A percentile compares a stretch with the other conserved stretches of the same genome.
Evolutionary conservation across 1,139 yeast genomes (phyloP).

Genomic region (Saccharomycopsis crataegensis): DNA sequence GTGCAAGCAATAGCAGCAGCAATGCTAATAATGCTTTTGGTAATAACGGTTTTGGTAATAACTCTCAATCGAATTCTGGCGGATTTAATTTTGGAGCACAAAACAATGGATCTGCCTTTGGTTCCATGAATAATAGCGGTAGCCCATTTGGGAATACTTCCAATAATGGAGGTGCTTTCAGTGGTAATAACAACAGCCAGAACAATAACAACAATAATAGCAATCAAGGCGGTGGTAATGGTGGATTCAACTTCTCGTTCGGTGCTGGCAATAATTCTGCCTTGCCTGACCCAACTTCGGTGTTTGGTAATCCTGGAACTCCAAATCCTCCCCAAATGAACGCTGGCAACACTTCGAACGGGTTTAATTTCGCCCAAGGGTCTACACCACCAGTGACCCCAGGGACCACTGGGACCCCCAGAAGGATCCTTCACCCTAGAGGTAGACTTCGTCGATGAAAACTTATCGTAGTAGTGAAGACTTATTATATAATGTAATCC

Average conservation of each 20-base stretch:
- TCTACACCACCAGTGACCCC: too few species aligned
- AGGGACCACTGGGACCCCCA: too few species aligned
- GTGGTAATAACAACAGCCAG: background rate
- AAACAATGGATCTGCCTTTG: background rate
- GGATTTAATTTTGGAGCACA: background rate
- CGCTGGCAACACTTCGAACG: too few species aligned
- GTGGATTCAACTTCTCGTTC: background rate
- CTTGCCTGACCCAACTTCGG: background rate
- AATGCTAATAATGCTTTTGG: background rate
- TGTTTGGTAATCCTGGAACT: background rate
- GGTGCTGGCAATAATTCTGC: background rate
- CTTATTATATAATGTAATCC: too few species aligned
- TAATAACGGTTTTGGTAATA: background rate
- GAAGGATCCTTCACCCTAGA: too few species aligned
- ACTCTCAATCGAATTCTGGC: background rate
- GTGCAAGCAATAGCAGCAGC: background rate
- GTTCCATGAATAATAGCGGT: background rate
- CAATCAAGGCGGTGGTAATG: background rate
- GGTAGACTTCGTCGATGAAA: too few species aligned
- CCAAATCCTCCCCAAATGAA: too few species aligned
- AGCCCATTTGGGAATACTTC: background rate
- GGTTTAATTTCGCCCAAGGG: too few species aligned
- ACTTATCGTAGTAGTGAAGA: too few species aligned
- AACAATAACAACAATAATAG: background rate
- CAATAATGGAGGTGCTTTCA: background rate